Evolutionary conservation across 2,329 filamentous ascomycete genomes (phyloP).

Genomic region (Xylaria hypoxylon): DNA sequence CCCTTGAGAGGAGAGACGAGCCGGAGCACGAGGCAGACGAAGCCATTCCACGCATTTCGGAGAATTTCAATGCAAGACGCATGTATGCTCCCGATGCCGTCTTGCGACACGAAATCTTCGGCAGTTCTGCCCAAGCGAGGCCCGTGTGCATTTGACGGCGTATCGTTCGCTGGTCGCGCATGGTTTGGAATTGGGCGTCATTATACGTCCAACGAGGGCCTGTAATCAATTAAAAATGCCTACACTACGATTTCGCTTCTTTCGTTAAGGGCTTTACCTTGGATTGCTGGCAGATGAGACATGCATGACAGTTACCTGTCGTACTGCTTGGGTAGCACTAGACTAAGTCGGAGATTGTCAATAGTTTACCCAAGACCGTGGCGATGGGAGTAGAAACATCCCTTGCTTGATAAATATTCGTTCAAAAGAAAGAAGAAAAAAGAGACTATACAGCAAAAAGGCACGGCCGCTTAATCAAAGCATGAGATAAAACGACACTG

Average conservation of each 20-base stretch:
- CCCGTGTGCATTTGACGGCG: conserved; percentile 9
- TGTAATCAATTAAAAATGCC: conserved; percentile 6
- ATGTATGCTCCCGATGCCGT: conserved; percentile 31
- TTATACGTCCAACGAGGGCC: not conserved
- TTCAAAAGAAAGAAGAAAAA: too few relatives aligned
- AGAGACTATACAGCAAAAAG: not conserved
- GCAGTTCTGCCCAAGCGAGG: conserved; percentile 17
- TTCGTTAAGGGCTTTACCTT: not conserved
- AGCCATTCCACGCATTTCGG: conserved; percentile 23
- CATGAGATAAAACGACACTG: too few relatives aligned
- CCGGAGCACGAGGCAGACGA: conserved; percentile 9
- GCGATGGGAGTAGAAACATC: not conserved
- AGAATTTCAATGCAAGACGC: conserved; percentile 37
- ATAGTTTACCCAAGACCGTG: not conserved
- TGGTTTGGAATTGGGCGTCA: not conserved
- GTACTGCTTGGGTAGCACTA: not conserved
- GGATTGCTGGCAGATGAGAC: conserved; percentile 4
- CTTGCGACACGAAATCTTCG: conserved; percentile 17
- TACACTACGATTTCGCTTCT: not conserved
- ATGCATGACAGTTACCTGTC: conserved; percentile 9
- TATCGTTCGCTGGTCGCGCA: not conserved
- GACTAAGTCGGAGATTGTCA: not conserved
- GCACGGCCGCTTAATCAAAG: not conserved
- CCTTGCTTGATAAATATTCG: too few relatives aligned
- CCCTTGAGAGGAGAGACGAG: not conserved